Evolutionary conservation across 768 basidiomycete genomes (phyloP), one percentile per base, ranked within the genome.

Genomic region (Gloeophyllum trabeum): DNA sequence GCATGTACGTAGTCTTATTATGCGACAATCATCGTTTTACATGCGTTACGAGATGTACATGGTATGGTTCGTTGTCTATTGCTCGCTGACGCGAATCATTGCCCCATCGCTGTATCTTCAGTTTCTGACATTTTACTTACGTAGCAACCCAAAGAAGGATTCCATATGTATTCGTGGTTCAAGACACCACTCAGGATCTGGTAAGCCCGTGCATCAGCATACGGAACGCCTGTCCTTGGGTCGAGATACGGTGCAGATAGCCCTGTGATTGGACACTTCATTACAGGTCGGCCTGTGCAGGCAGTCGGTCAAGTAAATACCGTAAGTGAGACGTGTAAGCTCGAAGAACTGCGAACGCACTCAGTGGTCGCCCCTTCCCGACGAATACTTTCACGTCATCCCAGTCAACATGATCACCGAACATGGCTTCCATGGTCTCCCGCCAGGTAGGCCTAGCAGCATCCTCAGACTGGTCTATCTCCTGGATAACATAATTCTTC

Each of bases 341-440:
- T 13, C 48, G 50, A 41, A 44, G 26, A 22, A 37, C 53, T 5
- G 23, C 19, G 2, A 2, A 54, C 72, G 42, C 50, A 86, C 83
- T 57, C 34, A 78, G 40, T 1, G 84, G 86, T 10, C 85, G 65
- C n/a, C 67, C 66, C 57, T 79, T 83, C 19, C 73, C 69, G 2
- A 67, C 64, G 49, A 74, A 85, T 4, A 81, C 80, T 46, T 69
- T 75, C 18, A 85, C 44, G 22, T 79, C 71, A 40, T 83, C 77
- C 86, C 86, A 97, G 38, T 80, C 71, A 6, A 81, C 80, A 50
- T 93, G 82, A 40, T 83, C 69, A 2, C 93, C 91, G 51, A 97
- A 89, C 64, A 94, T 69, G 1, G 87, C 79, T 5, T 69, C 52
- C 81, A 92, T 85, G 7, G 82, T 88, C 23, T 81, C 75, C 37